Percentiles rank a stretch among this genome's conserved stretches.
Conservation (phyloP, 176 grass and related monocot genomes). For the Aegilops umbellulata region DNA sequence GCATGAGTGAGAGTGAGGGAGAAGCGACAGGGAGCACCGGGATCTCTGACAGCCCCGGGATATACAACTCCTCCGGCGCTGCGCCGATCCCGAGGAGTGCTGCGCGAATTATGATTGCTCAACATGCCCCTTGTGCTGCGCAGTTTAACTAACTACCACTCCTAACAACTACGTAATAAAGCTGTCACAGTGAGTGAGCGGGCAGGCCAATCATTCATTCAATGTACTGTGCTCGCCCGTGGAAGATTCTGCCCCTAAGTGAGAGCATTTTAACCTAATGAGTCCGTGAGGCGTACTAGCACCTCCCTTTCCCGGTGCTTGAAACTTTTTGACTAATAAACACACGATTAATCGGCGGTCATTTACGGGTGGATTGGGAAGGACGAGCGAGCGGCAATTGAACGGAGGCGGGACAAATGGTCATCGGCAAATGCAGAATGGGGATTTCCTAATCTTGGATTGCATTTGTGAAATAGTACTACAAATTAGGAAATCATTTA, state of each 20-base stretch:
- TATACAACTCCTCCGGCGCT: slow-evolving; percentile 12
- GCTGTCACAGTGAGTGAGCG: background rate
- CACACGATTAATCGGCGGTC: background rate
- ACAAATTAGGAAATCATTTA: background rate
- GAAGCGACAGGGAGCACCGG: background rate
- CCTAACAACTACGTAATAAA: background rate
- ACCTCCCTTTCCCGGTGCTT: background rate
- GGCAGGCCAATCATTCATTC: slow-evolving; percentile 12
- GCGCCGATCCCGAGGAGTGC: slow-evolving; percentile 27
- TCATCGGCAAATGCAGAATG: no score
- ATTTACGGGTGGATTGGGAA: background rate
- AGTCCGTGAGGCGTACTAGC: background rate
- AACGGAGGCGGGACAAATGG: no score
- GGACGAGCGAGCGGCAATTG: background rate
- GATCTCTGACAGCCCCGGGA: slow-evolving; percentile 41
- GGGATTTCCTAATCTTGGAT: no score
- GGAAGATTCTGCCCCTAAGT: slow-evolving; percentile 20
- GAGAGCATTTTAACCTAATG: background rate
- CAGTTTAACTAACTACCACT: background rate
- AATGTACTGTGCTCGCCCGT: background rate
- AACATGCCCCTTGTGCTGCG: background rate
- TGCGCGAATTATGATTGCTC: slow-evolving; percentile 18
- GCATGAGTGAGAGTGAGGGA: no score
- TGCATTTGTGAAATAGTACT: no score
- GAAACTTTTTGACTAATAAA: background rate